These are phyloP conservation scores for Xeromyces bisporus DNA, from an alignment of 495 filamentous ascomycete species.

Conservation along the genomic window DNA sequence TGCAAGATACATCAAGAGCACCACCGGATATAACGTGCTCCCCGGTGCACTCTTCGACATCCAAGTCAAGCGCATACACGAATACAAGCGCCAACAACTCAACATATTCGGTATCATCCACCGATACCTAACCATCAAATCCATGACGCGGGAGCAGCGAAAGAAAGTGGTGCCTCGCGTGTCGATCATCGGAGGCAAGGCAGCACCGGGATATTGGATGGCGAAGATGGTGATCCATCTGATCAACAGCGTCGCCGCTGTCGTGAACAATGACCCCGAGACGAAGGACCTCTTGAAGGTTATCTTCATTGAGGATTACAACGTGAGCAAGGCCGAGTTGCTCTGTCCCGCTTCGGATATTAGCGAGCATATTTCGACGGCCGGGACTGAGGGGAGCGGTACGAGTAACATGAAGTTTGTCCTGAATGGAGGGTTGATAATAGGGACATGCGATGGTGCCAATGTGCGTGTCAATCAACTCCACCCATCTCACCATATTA, in stretches of 20 bases:
- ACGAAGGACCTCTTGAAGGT: slow-evolving; percentile 93
- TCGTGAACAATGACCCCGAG: slow-evolving; percentile 83
- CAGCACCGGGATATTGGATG: slow-evolving; percentile 99
- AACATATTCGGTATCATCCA: slow-evolving; percentile 98
- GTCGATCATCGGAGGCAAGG: slow-evolving; percentile 95
- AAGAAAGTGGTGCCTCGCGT: slow-evolving; percentile 86
- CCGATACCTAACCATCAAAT: slow-evolving; percentile 79
- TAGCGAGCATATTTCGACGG: slow-evolving; percentile 97
- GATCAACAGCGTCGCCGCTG: slow-evolving; percentile 78
- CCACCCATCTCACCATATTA: no score
- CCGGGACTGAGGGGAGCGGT: slow-evolving; percentile 65
- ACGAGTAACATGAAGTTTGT: slow-evolving; percentile 97
- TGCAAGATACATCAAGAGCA: slow-evolving; percentile 74
- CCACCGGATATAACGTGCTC: slow-evolving; percentile 63
- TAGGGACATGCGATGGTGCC: slow-evolving; percentile 93
- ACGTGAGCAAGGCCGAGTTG: slow-evolving; percentile 96
- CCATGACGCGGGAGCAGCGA: slow-evolving; percentile 62
- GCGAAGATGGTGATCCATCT: slow-evolving; percentile 97
- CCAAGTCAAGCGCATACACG: slow-evolving; percentile 97
- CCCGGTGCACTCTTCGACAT: slow-evolving; percentile 85
- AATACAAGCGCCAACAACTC: slow-evolving; percentile 97
- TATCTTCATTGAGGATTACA: slow-evolving; percentile 94
- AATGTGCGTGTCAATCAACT: no score
- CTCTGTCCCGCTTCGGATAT: slow-evolving; percentile 89
- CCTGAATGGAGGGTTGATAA: slow-evolving; percentile 88